Evolutionary conservation across 768 basidiomycete species (phyloP), one percentile per base, ranked within the genome.

Genomic region (Cystobasidium tubakii): DNA sequence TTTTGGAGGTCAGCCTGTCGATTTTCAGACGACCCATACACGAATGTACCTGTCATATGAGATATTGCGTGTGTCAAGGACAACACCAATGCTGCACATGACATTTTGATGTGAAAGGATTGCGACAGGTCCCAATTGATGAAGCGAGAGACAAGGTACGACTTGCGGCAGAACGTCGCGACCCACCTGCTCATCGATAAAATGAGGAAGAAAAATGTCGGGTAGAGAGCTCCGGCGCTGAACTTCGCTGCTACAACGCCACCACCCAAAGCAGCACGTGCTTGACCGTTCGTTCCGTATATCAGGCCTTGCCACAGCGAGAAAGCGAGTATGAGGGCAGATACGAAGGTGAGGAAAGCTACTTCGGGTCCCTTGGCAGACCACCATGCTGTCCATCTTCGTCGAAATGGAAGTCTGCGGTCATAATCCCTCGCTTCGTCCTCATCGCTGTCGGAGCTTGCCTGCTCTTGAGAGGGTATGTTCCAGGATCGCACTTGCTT

Each of bases 81-180:
- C n/a, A 71, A 60, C 9, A 71, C 29, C 27, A 60, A 27, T 3
- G 69, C 69, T 34, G 54, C 31, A 29, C 50, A 57, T 19, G 69
- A 55, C 34, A 71, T 71, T 27, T 46, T 23, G 25, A 71, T 71
- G 42, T 71, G 69, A 34, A 71, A 71, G 27, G 69, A 71, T 29
- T 71, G 69, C 7, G 54, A 57, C 4, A 57, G 55, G 29, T 71
- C 69, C 69, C 69, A 71, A 31, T 71, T 71, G 69, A 71, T 60
- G 44, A 71, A 71, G 29, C 69, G 53, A n/a, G 54, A 57, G 44
- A 71, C 54, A 29, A 60, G 21, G 55, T 60, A 60, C 33, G 69
- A 71, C 54, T 60, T 55, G 1, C 69, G 50, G 31, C 54, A 57
- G 54, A 71, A 36, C 1, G 69, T 71, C 12, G 69, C 69, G 36